Evolutionary conservation across 495 filamentous ascomycete species (phyloP), one percentile per base, ranked within the genome.

Genomic region (Endocarpon pusillum): DNA sequence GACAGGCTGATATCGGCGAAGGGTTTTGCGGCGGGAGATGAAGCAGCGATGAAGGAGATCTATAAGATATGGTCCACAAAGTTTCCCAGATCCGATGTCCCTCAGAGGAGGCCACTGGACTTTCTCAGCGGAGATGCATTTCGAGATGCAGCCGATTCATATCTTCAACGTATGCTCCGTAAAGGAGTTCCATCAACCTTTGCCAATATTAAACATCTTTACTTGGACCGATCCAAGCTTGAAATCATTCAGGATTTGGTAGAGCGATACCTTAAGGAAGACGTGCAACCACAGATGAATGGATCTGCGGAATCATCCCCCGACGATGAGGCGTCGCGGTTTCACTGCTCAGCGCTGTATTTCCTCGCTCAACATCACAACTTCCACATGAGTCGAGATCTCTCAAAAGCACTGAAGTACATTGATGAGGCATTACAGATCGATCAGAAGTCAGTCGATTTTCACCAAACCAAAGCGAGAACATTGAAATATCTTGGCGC

Each of bases 291-390:
- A 3, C 49, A 59, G 38, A 55, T 64, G 7, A 71, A 69, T 34
- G 58, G 64, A 17, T 54, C 54, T 22, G 44, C 59, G 3, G 59
- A 59, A 7, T 56, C 61, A 20, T 51, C 47, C 24, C 28, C 54
- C 32, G 73, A 73, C 37, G 67, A 64, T 9, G 66, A 73, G 42
- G 49, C 58, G 33, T 59, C 49, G 10, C 52, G 62, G 16, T 87
- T 86, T 45, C 62, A 75, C 33, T 64, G 79, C 4, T 81, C 85
- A 8, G 77, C 76, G 3, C 70, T 80, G 26, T 94, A 89, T 49
- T 99, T 91, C 62, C 71, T 99, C 34, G 82, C 83, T 3, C 91
- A 96, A 46, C 89, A 99, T 54, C 94, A 93, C 61, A 85, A 93
- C 54, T 94, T 92, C 48, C 65, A 81, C 52, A 64, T 83, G 34